Base-by-base conservation (phyloP, 2,329 filamentous ascomycete genomes). In the Monilinia fructigena region DNA sequence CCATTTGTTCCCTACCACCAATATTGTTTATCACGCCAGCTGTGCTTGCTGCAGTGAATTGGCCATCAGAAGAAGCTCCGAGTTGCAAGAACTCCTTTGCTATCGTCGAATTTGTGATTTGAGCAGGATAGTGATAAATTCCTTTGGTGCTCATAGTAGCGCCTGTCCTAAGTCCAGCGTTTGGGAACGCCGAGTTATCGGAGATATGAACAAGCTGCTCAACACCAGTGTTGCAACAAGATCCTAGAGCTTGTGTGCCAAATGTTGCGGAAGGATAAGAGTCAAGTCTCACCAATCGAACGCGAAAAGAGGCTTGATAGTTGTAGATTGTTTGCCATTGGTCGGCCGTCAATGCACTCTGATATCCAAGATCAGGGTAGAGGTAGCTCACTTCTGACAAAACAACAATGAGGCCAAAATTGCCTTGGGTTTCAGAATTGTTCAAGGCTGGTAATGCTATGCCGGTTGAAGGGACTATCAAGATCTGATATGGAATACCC, bases 21-120 rank as follows among this genome's bases (percentile, higher is more conserved):
- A 86, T 83, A 68, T 82, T 80, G 73, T 87, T 87, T 74, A 88
- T 85, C 58, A 88, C 83, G 26, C 80, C 85, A 53, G 85, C 86
- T 26, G 80, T 82, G 23, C 78, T 79, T n/a, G 75, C 75, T 8
- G 59, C 72, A 2, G 75, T 67, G 66, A 78, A 80, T 38, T 45
- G 35, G 11, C 75, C 73, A 4, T 79, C 79, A 66, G 78, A 78
- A 16, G 79, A 65, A n/a, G 63, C 74, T 7, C 75, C 80, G 72
- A 86, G 86, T n/a, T 79, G 76, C 8, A 84, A 84, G 68, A 87
- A 79, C 55, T 82, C 77, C 73, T 79, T 82, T n/a, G 85, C 83
- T 3, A 81, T 82, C n/a, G 78, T 80, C 4, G 82, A 72, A 72
- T 87, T 80, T 61, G 77, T 82, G 71, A 88, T 83, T 31, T 75